Percentiles rank a stretch among this genome's conserved stretches.
Evolutionary conservation across 2,329 filamentous ascomycete species (phyloP).

Genomic region (Aaosphaeria pasadenensis): DNA sequence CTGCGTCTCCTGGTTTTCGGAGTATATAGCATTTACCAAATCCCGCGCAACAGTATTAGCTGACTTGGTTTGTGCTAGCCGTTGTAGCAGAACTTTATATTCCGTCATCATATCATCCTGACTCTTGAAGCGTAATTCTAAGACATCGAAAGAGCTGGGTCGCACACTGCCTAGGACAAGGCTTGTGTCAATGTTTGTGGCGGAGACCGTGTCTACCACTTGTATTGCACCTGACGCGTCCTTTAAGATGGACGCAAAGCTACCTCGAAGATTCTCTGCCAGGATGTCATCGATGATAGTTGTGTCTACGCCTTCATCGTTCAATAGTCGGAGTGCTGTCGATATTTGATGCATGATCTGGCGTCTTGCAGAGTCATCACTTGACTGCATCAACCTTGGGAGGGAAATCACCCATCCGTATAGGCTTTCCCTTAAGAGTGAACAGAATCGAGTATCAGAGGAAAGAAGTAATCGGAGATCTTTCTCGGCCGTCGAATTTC

Average conservation of each 20-base stretch:
- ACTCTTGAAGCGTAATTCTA: conserved; percentile 59
- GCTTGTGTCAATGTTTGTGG: conserved; percentile 14
- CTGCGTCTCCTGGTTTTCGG: conserved; percentile 56
- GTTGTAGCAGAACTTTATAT: conserved; percentile 59
- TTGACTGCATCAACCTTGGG: conserved; percentile 77
- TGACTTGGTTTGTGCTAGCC: conserved; percentile 47
- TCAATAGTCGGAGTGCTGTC: conserved; percentile 66
- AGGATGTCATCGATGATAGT: conserved; percentile 66
- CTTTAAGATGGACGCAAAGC: conserved; percentile 55
- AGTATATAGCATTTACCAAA: conserved; percentile 62
- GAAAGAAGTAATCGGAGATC: conserved; percentile 59
- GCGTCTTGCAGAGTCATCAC: conserved; percentile 75
- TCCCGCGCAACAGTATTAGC: conserved; percentile 56
- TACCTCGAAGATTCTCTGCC: conserved; percentile 69
- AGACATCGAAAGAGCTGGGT: conserved; percentile 52
- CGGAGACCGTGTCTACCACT: background rate
- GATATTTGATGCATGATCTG: conserved; percentile 73
- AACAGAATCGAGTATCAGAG: conserved; percentile 60
- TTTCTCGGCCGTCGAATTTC: conserved; percentile 42
- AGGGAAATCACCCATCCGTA: conserved; percentile 81
- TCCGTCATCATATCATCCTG: conserved; percentile 63
- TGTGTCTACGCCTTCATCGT: conserved; percentile 61
- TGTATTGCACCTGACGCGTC: conserved; percentile 20
- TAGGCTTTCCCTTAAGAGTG: conserved; percentile 66
- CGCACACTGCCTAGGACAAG: conserved; percentile 12